Conservation (phyloP, 768 basidiomycete genomes). For the Tephrocybe rancida region DNA sequence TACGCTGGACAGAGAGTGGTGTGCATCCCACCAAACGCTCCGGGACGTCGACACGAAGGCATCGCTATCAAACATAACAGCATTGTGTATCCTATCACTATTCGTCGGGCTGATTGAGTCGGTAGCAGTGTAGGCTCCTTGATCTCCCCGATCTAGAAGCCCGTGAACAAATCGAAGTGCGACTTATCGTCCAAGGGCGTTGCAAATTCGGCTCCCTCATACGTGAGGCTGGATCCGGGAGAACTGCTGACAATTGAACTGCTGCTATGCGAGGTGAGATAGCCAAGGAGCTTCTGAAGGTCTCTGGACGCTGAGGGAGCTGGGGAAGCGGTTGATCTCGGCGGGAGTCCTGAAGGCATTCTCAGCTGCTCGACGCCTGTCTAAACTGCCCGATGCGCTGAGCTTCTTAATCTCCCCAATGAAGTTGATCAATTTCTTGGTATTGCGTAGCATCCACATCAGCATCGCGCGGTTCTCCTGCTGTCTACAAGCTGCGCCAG, state of each 20-base stretch:
- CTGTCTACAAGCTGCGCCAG: conserved; percentile 45
- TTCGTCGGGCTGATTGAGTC: conserved; percentile 38
- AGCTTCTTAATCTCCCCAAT: conserved; percentile 75
- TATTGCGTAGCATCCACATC: conserved; percentile 46
- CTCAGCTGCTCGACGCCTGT: conserved; percentile 76
- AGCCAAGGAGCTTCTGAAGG: conserved; percentile 51
- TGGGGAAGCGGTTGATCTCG: conserved; percentile 56
- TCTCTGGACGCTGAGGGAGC: conserved; percentile 35
- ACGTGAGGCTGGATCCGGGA: conserved; percentile 20
- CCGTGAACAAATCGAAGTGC: conserved; percentile 25
- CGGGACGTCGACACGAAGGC: conserved; percentile 4
- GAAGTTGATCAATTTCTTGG: conserved; percentile 83
- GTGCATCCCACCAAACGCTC: conserved; percentile 66
- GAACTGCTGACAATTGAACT: conserved; percentile 18
- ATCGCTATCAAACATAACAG: conserved; percentile 19
- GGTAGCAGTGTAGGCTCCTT: conserved; percentile 39
- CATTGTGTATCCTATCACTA: conserved; percentile 26
- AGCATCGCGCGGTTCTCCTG: conserved; percentile 43
- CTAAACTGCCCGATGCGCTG: conserved; percentile 68
- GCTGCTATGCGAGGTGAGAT: conserved; percentile 11
- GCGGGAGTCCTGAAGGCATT: conserved; percentile 79
- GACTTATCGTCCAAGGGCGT: conserved; percentile 16
- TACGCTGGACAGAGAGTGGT: conserved; percentile 75
- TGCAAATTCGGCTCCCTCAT: conserved; percentile 29
- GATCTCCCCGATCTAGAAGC: conserved; percentile 33